Percentiles rank a stretch among this genome's conserved stretches.
Conservation (phyloP, 1,139 yeast species). For the Kodamaea plutei region DNA sequence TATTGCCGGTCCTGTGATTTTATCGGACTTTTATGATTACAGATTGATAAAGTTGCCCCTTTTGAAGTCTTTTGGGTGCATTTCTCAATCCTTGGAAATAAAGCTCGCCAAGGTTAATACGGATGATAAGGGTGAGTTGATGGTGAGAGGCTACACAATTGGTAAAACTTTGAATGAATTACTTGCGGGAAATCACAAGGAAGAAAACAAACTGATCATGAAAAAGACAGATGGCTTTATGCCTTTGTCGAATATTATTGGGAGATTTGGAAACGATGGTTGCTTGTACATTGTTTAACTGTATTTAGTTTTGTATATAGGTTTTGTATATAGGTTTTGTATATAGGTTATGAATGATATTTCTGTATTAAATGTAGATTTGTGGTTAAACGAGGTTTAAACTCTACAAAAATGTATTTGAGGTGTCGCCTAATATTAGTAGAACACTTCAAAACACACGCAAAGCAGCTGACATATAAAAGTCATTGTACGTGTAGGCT, state of each 20-base stretch:
- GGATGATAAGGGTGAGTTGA: slow-evolving; percentile 44
- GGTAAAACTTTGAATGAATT: slow-evolving; percentile 42
- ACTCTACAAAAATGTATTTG: no score
- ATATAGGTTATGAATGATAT: no score
- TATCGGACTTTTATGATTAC: slow-evolving; percentile 61
- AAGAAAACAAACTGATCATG: slow-evolving; percentile 23
- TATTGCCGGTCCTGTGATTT: slow-evolving; percentile 54
- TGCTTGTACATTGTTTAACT: slow-evolving; percentile 48
- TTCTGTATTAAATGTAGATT: no score
- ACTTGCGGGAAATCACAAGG: slow-evolving; percentile 10
- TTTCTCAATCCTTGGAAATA: slow-evolving; percentile 49
- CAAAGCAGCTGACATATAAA: no score
- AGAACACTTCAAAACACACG: no score
- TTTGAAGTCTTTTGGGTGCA: slow-evolving; percentile 37
- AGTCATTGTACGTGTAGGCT: no score
- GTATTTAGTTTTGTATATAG: no score
- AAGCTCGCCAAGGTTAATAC: slow-evolving; percentile 35
- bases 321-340: no score
- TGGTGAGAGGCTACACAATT: slow-evolving; percentile 62
- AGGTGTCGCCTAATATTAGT: no score
- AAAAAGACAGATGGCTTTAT: slow-evolving; percentile 58
- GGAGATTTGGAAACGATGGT: slow-evolving; percentile 70
- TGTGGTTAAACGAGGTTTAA: no score
- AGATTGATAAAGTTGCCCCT: slow-evolving; percentile 29
- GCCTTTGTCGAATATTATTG: slow-evolving; percentile 48